Evolutionary conservation across 192 early-diverging fungal species (phyloP).

Genomic region (Backusella macrospora): DNA sequence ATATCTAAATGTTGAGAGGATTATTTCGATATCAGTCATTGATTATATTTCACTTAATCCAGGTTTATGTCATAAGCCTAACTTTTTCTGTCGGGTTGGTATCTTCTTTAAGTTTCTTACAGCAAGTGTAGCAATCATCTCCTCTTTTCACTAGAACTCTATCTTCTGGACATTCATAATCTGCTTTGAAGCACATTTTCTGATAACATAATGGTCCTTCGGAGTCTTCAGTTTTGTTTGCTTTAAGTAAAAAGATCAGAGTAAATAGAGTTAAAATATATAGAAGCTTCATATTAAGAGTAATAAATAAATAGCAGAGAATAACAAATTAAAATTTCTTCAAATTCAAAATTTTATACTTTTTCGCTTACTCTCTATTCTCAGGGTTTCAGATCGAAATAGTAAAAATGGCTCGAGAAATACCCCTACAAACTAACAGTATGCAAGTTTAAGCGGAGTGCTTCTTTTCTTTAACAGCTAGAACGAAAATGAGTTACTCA

Average conservation of each 20-base stretch:
- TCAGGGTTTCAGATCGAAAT: background rate
- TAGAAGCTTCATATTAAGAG: background rate
- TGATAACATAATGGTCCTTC: background rate
- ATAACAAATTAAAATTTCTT: background rate
- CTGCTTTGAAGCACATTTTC: background rate
- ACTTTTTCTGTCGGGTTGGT: too few species aligned
- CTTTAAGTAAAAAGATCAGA: background rate
- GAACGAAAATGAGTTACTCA: background rate
- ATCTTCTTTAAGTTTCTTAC: background rate
- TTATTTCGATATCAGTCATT: too few species aligned
- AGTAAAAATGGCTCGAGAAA: background rate
- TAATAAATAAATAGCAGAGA: background rate
- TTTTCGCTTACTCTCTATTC: background rate
- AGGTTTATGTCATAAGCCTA: too few species aligned
- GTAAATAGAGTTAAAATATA: background rate
- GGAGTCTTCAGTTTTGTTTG: background rate
- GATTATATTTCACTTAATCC: too few species aligned
- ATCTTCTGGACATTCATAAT: background rate
- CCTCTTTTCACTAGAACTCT: background rate
- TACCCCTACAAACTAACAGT: background rate
- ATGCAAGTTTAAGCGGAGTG: background rate
- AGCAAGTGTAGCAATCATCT: background rate
- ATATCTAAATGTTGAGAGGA: too few species aligned
- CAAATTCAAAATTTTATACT: background rate
- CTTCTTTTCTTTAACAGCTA: background rate